Conservation (phyloP, 495 filamentous ascomycete genomes). For the Tuber brumale region DNA sequence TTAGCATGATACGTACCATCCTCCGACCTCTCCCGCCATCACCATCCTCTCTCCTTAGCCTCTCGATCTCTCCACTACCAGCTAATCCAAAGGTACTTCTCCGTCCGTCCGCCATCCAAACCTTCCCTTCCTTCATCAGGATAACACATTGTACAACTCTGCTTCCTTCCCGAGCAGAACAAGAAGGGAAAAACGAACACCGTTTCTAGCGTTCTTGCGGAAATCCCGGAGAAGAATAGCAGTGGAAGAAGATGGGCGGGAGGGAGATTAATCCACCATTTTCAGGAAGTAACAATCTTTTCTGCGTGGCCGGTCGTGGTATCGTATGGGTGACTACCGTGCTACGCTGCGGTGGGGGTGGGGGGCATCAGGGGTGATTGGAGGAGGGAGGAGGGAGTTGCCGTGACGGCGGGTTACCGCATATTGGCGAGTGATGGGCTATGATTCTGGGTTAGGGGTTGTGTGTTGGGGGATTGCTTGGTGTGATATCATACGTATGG, state of each 20-base stretch:
- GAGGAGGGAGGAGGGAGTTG: neutral
- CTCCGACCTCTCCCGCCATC: neutral
- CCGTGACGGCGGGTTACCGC: neutral
- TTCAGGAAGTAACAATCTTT: neutral
- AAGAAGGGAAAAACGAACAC: neutral
- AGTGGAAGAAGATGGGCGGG: neutral
- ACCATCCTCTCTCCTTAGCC: neutral
- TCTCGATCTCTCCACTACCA: neutral
- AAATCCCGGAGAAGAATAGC: neutral
- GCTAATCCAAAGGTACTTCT: neutral
- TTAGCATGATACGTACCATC: neutral
- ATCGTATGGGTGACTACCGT: neutral
- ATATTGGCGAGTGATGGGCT: neutral
- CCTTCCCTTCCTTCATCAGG: neutral
- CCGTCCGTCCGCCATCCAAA: neutral
- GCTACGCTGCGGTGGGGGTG: neutral
- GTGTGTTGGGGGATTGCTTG: neutral
- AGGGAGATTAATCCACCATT: neutral
- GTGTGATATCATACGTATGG: neutral
- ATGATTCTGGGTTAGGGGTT: neutral
- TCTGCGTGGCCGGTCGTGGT: neutral
- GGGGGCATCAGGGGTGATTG: neutral
- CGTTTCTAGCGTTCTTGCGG: neutral
- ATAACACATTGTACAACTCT: neutral
- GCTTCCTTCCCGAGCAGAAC: neutral